A percentile compares a stretch with the other conserved stretches of the same genome.
These are phyloP conservation scores for Rhizophagus sp. DNA, from an alignment of 192 early-diverging fungal species.

Conservation along the genomic window DNA sequence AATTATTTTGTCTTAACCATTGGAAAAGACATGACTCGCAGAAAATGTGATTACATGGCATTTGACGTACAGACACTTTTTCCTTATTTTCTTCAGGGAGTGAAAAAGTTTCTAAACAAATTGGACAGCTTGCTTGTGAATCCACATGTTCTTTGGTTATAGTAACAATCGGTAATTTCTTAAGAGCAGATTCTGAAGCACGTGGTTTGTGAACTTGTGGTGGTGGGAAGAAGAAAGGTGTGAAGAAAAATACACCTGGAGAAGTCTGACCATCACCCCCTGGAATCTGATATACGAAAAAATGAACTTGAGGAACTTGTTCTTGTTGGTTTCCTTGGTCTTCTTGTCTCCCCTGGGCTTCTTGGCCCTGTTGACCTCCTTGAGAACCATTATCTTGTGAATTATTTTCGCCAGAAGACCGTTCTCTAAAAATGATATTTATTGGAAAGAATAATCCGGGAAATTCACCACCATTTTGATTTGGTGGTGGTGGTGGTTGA, in stretches of 20 bases:
- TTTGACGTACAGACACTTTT: neutral
- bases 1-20: constrained; percentile 30
- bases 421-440: too few relatives aligned
- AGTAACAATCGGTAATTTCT: constrained; percentile 22
- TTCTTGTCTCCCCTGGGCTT: too few relatives aligned
- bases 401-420: too few relatives aligned
- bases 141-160: constrained; percentile 22
- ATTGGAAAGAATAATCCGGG: too few relatives aligned
- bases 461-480: too few relatives aligned
- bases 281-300: neutral
- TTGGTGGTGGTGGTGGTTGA: too few relatives aligned
- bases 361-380: too few relatives aligned
- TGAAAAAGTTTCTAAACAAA: constrained; percentile 17
- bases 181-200: constrained; percentile 19
- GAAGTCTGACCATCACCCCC: neutral
- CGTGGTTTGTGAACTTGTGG: neutral
- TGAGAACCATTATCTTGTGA: too few relatives aligned
- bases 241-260: neutral
- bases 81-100: neutral
- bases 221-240: constrained; percentile 9
- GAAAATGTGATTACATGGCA: constrained; percentile 28
- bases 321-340: too few relatives aligned
- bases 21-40: constrained; percentile 29
- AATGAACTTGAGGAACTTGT: constrained; percentile 1
- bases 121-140: constrained; percentile 21